Evolutionary conservation across 495 filamentous ascomycete genomes (phyloP).

Genomic region (Penicillium riverlandense): DNA sequence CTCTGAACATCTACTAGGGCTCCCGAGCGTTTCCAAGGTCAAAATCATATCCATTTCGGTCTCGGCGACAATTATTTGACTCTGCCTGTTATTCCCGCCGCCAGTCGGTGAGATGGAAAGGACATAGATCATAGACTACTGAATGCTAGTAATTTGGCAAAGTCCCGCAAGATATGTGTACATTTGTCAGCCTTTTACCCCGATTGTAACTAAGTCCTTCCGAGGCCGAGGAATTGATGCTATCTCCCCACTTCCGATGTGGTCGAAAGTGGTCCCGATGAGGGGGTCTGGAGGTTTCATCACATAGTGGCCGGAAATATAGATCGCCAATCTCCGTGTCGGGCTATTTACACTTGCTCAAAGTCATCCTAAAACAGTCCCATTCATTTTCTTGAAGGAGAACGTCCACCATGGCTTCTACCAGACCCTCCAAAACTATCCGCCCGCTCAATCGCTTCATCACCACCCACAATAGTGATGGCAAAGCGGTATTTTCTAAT

Average conservation of each 20-base stretch:
- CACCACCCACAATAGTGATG: constrained; percentile 26
- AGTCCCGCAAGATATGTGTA: no score
- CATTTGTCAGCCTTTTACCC: no score
- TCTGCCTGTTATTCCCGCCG: constrained; percentile 46
- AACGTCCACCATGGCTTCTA: constrained; percentile 3
- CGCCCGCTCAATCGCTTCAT: constrained; percentile 32
- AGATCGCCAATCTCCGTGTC: not conserved
- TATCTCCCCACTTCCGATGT: constrained; percentile 18
- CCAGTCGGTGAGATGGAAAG: not conserved
- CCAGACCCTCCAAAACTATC: constrained; percentile 16
- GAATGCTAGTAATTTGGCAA: no score
- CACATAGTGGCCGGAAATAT: not conserved
- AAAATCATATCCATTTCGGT: constrained; percentile 52
- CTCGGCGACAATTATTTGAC: constrained; percentile 46
- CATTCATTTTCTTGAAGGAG: not conserved
- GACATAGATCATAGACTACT: no score
- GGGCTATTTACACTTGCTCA: not conserved
- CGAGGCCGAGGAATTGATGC: no score
- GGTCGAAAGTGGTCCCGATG: constrained; percentile 19
- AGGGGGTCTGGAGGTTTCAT: not conserved
- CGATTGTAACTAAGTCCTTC: no score
- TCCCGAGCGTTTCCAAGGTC: constrained; percentile 38
- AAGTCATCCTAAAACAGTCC: constrained; percentile 1
- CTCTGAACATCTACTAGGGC: constrained; percentile 16
- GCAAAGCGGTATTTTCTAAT: constrained; percentile 26